Evolutionary conservation across 169 alveolate species (phyloP), one percentile per base, ranked within the genome.

Genomic region (Cryptosporidium bovis): DNA sequence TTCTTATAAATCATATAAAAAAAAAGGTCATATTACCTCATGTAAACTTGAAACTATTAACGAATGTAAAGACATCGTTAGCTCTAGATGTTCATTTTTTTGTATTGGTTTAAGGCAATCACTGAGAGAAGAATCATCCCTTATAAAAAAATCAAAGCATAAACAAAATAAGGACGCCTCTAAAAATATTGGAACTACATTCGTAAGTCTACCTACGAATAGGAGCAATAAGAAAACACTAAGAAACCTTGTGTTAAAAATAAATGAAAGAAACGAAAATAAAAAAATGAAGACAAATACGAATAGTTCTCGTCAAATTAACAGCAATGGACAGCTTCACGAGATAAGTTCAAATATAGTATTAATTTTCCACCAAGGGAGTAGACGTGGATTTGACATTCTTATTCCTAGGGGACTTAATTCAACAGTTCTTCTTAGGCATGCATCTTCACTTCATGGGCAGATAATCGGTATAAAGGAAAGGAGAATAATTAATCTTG

Each of bases 401-500:
- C 24, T 77, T 24, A 44, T 77, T 36, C 87, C 87, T 7, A 68
- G 87, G 58, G 87, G 87, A 60, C 20, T 77, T 46, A 55, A 77
- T 48, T 77, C 87, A 44, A 56, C 87, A 77, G 13, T 77, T 48
- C 15, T 77, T 18, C 65, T 77, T 13, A 77, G 87, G 40, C 64
- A 44, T 48, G 20, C 64, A n/a, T 71, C 58, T 2, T 77, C 53
- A 2, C 5, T 40, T 34, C 56, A 68, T 40, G 87, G 51, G n/a
- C 87, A 56, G 50, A 24, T 77, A 20, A 77, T 77, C 56, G 87
- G 87, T 16, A 77, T 77, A 58, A 71, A 62, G 6, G 87, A 77
- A 46, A 56, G 87, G 33, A 56, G 71, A 29, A 40, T n/a, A 36
- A 27, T 77, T 24, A 29, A 29, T 15, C 44, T 56, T 40, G 66